Conservation (phyloP, 2,329 filamentous ascomycete genomes). For the Claviceps africana region DNA sequence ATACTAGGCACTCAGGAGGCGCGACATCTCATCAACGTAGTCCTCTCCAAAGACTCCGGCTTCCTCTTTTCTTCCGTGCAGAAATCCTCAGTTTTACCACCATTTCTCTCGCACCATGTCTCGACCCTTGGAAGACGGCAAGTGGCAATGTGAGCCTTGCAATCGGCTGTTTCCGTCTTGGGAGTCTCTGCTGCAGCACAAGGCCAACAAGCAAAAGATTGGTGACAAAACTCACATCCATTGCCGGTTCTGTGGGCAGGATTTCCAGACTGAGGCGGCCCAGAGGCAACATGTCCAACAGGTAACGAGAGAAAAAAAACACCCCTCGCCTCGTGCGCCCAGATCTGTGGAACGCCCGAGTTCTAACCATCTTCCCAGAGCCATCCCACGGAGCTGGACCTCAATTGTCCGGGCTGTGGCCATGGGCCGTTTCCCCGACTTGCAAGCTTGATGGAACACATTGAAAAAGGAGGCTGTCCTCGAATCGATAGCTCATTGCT, state of each 20-base stretch:
- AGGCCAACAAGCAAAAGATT: constrained; percentile 13
- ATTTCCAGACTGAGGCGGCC: constrained; percentile 20
- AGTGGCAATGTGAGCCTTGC: constrained; percentile 18
- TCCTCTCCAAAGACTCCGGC: neutral
- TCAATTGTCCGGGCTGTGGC: constrained; percentile 34
- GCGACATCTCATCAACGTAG: neutral
- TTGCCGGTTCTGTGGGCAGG: constrained; percentile 24
- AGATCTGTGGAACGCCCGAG: neutral
- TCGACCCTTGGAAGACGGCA: neutral
- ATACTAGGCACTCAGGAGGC: neutral
- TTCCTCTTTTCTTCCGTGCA: neutral
- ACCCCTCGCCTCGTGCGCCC: neutral
- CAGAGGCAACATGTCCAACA: constrained; percentile 21
- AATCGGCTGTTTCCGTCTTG: constrained; percentile 13
- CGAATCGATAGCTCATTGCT: constrained; percentile 20
- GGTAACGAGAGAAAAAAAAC: constrained; percentile 15
- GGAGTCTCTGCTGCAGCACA: constrained; percentile 17
- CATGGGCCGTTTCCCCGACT: constrained; percentile 22
- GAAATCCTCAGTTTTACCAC: neutral
- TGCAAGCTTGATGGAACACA: constrained; percentile 27
- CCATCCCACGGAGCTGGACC: constrained; percentile 20
- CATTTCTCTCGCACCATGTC: neutral
- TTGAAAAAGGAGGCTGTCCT: constrained; percentile 28
- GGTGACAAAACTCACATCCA: constrained; percentile 17
- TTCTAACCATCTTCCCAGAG: neutral